Percentiles rank a stretch among this genome's conserved stretches.
Conservation (phyloP, 208 protist genomes). For the Leptomonas pyrrhocoris region DNA sequence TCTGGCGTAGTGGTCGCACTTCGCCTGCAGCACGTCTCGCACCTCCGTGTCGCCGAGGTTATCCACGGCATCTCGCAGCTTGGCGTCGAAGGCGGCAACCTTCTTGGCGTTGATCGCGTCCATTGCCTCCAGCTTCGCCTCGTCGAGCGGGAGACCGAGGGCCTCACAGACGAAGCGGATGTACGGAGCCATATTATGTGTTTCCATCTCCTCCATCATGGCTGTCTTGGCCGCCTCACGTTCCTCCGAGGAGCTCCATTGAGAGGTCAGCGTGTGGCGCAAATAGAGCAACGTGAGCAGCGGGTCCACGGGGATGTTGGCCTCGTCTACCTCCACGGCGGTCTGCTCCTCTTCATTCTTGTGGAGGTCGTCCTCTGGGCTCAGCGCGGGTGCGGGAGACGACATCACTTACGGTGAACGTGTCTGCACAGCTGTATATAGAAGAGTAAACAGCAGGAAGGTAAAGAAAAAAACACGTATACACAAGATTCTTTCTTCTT, state of each 20-base stretch:
- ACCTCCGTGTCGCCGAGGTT: conserved; percentile 98
- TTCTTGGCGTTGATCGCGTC: conserved; percentile 79
- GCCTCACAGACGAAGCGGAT: conserved; percentile 81
- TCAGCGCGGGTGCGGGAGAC: conserved; percentile 14
- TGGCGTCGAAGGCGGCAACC: conserved; percentile 82
- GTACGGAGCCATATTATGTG: conserved; percentile 91
- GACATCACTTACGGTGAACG: conserved; percentile 18
- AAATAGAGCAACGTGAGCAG: conserved; percentile 83
- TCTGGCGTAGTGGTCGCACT: conserved; percentile 92
- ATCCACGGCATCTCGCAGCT: conserved; percentile 93
- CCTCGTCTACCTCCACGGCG: conserved; percentile 32
- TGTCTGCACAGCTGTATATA: not conserved
- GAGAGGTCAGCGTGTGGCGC: conserved; percentile 81
- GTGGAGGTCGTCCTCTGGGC: conserved; percentile 26
- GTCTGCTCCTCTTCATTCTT: conserved; percentile 47
- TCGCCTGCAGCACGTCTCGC: conserved; percentile 93
- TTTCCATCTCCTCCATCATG: conserved; percentile 73
- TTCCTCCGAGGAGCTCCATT: conserved; percentile 71
- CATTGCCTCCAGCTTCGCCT: conserved; percentile 70
- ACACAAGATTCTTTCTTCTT: not conserved
- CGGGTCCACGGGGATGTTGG: conserved; percentile 76
- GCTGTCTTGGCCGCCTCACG: conserved; percentile 70
- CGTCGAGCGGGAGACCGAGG: conserved; percentile 72
- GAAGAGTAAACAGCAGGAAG: not conserved
- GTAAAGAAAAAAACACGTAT: not conserved